Conservation (phyloP, 192 early-diverging fungal genomes). For the Coemansia guatemalensis region DNA sequence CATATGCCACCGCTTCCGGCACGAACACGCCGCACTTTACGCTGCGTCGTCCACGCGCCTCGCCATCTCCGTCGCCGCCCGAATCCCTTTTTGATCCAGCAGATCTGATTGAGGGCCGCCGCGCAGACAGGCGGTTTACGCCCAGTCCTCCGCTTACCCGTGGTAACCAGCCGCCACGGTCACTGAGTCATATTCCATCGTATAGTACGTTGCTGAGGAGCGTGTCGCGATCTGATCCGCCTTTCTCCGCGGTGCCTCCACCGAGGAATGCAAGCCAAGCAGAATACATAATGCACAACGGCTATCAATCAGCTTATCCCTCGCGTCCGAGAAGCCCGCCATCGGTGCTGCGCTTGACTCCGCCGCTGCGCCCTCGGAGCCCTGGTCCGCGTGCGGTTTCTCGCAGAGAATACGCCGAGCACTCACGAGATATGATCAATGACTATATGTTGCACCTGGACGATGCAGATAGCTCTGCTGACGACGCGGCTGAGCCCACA, state of each 20-base stretch:
- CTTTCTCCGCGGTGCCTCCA: not conserved
- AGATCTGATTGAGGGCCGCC: conserved; percentile 4
- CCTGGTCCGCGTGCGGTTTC: not conserved
- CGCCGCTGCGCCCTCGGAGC: conserved; percentile 1
- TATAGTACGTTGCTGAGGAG: not conserved
- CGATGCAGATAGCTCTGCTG: conserved; percentile 16
- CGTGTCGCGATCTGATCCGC: not conserved
- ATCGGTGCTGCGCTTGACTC: not conserved
- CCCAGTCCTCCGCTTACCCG: not conserved
- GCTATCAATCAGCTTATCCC: not conserved
- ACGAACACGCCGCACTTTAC: not conserved
- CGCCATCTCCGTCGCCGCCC: conserved; percentile 13
- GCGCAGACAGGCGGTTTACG: not conserved
- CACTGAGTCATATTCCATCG: not conserved
- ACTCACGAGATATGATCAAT: not conserved
- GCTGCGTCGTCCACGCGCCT: not conserved
- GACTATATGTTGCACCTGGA: conserved; percentile 16
- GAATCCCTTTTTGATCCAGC: conserved; percentile 12
- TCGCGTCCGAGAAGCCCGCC: not conserved
- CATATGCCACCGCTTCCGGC: not conserved
- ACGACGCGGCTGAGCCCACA: not conserved
- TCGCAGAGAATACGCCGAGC: conserved; percentile 1
- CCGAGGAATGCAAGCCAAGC: not conserved
- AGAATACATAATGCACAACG: not conserved
- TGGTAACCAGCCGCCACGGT: not conserved